phyloP scores from a whole-genome alignment of 306 rosid genomes.

The Oemleria cerasiformis region DNA sequence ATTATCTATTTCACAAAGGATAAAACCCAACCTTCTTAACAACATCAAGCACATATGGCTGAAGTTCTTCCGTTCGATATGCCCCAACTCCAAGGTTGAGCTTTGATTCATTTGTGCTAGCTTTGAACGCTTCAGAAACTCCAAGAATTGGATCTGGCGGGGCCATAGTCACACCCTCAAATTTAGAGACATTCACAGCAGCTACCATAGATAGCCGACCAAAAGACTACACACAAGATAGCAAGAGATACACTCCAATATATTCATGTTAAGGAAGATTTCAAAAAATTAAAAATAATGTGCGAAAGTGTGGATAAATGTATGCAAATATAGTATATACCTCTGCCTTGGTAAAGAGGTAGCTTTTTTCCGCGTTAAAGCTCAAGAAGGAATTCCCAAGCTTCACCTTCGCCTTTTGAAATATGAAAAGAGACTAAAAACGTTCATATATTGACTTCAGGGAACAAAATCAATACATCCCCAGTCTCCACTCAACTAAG shows the following conservation, averaged over 20 bases:
- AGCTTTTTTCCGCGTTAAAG: slow-evolving; percentile 37
- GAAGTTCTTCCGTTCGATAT: slow-evolving; percentile 80
- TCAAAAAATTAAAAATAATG: not conserved
- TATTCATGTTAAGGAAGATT: not conserved
- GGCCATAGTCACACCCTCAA: slow-evolving; percentile 90
- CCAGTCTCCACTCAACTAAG: not conserved
- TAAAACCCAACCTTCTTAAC: slow-evolving; percentile 64
- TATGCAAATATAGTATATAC: slow-evolving; percentile 23
- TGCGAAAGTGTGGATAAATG: not conserved
- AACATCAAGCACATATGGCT: slow-evolving; percentile 89
- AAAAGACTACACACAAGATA: slow-evolving; percentile 45
- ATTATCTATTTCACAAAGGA: not conserved
- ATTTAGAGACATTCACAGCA: slow-evolving; percentile 70
- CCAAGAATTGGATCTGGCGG: slow-evolving; percentile 99
- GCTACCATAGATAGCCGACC: slow-evolving; percentile 72
- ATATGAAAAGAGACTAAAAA: not conserved
- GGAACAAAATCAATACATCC: not conserved
- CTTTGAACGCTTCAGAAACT: slow-evolving; percentile 96
- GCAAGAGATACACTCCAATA: not conserved
- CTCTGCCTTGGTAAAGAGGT: slow-evolving; percentile 35
- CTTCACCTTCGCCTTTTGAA: slow-evolving; percentile 45
- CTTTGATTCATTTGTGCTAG: slow-evolving; percentile 58
- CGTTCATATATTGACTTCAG: not conserved
- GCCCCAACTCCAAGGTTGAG: slow-evolving; percentile 99
- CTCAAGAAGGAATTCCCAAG: slow-evolving; percentile 41